phyloP scores from a whole-genome alignment of 2,329 filamentous ascomycete genomes.

The Tolypocladium album region DNA sequence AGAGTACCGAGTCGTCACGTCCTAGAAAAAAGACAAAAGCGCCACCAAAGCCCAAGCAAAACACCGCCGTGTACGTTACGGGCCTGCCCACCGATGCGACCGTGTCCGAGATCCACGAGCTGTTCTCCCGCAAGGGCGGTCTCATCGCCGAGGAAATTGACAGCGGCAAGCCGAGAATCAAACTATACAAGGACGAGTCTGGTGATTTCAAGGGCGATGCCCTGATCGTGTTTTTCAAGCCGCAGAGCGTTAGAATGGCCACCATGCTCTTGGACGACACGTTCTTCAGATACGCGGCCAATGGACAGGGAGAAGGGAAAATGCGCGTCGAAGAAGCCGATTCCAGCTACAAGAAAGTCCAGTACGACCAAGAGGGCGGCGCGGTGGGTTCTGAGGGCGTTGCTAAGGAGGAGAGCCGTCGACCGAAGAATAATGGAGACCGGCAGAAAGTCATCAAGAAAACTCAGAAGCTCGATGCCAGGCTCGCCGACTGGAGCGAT shows the following conservation, averaged over 20 bases:
- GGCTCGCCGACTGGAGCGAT: conserved; percentile 72
- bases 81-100: conserved; percentile 73
- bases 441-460: conserved; percentile 86
- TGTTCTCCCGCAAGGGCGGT: conserved; percentile 76
- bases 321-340: conserved; percentile 83
- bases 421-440: conserved; percentile 50
- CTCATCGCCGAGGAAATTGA: conserved; percentile 94
- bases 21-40: conserved; percentile 36
- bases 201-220: conserved; percentile 91
- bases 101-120: conserved; percentile 66
- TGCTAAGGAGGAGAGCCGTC: conserved; percentile 28
- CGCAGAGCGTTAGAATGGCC: conserved; percentile 81
- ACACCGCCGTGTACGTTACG: conserved; percentile 88
- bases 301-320: conserved; percentile 43
- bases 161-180: conserved; percentile 77
- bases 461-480: conserved; percentile 82
- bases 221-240: conserved; percentile 87
- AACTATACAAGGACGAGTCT: conserved; percentile 74
- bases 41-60: conserved; percentile 48
- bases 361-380: conserved; percentile 42
- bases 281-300: conserved; percentile 57
- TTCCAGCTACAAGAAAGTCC: conserved; percentile 80
- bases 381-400: conserved; percentile 10
- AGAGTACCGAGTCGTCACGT: conserved; percentile 20
- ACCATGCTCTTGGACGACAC: conserved; percentile 73